Evolutionary conservation across 2,329 filamentous ascomycete species (phyloP), one percentile per base, ranked within the genome.

Genomic region (Aureobasidium pullulans): DNA sequence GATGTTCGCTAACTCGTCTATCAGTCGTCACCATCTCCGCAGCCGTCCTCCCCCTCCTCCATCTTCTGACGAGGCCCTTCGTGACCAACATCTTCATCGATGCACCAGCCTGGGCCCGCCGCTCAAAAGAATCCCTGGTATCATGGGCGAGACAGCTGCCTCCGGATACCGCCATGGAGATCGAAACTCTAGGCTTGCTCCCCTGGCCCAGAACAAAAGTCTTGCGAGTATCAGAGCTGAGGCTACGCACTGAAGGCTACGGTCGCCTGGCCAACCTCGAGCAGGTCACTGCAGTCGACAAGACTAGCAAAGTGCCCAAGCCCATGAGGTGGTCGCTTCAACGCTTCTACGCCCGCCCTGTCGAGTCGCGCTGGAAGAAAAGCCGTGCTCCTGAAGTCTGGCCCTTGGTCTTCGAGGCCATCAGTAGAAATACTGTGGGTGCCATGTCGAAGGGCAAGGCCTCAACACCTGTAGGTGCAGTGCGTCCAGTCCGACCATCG

Each of bases 11-110:
- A 10, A 56, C 39, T 23, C 31, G 1, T 28, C 13, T 10, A 37
- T 11, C 63, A 87, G 84, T 85, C 60, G 73, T 81, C 49, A 67
- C 82, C 53, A 83, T 80, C 62, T 84, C 86, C 65, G 70, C 86
- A 39, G 72, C 88, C 8, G 89, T 89, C 2, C 75, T 90, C 66
- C 60, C 83, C 37, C 83, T 85, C 66, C 78, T 90, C 23, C 77
- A 81, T 37, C 87, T 84, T 70, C 81, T 81, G 48, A 84, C 86
- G 1, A 78, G 83, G 0, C 87, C 89, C 3, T 89, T 88, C 67
- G 88, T 93, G 7, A 84, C 84, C 42, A 84, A 85, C 67, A 79
- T 94, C 61, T 84, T 88, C 71, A 75, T 94, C 52, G 81, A 82
- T 23, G 77, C 92, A 1, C 90, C 90, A 0, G 70, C 77, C 0